Evolutionary conservation across 371 early-diverging fungal genomes (phyloP), one percentile per base, ranked within the genome.

Genomic region (Actinomucor elegans): DNA sequence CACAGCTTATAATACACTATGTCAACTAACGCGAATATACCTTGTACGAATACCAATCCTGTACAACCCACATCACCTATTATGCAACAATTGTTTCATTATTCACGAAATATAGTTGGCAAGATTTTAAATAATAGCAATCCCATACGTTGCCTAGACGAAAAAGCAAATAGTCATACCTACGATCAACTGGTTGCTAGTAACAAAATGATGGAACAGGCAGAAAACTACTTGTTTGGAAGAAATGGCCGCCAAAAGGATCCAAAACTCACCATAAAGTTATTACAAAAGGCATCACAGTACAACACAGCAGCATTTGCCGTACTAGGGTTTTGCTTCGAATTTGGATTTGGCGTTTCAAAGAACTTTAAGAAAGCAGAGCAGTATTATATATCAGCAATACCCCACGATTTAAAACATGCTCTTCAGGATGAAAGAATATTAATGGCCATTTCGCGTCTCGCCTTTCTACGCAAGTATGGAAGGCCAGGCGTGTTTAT

Each of bases 401-500:
- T 54, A 28, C 51, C 53, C 42, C 73, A 79, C 57, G 77, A 81
- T 6, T 59, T 82, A 12, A 83, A 36, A 26, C 14, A 7, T 37
- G 23, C 18, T 38, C 15, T 29, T 28, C 18, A 26, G 79, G 14
- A 70, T n/a, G 87, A 88, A 58, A 83, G 33, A 11, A 42, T 73
- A 31, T 78, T 81, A 6, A 52, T 94, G 15, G 89, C 85, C 5
- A 64, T 74, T 41, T 67, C 83, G 6, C 80, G 91, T 26, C 56
- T 93, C 1, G 76, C 85, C 3, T 92, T 91, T 59, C 64, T 93
- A 18, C 75, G 89, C 15, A 83, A 80, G 54, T 91, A 88, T 59
- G 93, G 93, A 21, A 79, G 92, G 2, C 89, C 92, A 5, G 71
- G 74, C 29, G 85, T 92, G 10, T 70, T 65, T 47, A 92, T 93